Percentiles rank a stretch among this genome's conserved stretches.
Conservation (phyloP, 768 basidiomycete genomes). For the Trametes cinnabarina region DNA sequence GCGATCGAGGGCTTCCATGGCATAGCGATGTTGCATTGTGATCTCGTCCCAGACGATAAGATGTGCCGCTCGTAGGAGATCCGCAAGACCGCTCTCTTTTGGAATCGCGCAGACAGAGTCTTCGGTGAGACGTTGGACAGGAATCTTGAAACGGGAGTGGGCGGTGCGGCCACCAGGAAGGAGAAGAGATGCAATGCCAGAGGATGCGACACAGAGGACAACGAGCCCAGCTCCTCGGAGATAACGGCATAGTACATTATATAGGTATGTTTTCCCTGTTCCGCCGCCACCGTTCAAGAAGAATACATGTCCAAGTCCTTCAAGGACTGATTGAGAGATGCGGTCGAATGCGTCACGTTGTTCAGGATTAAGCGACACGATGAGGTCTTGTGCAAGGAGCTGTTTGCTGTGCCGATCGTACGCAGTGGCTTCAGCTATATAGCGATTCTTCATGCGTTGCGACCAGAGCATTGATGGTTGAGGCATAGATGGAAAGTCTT, state of each 20-base stretch:
- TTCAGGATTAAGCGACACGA: constrained; percentile 19
- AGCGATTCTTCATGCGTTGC: constrained; percentile 19
- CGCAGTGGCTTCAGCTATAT: constrained; percentile 34
- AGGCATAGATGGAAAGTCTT: constrained; percentile 35
- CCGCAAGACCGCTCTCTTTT: constrained; percentile 29
- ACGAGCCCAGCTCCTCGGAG: constrained; percentile 24
- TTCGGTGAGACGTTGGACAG: constrained; percentile 33
- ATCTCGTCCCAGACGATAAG: constrained; percentile 47
- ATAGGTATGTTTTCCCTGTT: constrained; percentile 47
- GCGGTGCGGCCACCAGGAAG: constrained; percentile 44
- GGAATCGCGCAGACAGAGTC: constrained; percentile 33
- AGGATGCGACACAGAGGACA: constrained; percentile 1
- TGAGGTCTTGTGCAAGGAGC: neutral
- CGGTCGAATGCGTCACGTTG: constrained; percentile 14
- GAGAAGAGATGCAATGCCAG: constrained; percentile 47
- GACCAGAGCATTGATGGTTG: constrained; percentile 28
- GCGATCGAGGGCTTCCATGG: constrained; percentile 41
- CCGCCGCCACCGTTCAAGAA: constrained; percentile 47
- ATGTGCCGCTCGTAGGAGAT: constrained; percentile 32
- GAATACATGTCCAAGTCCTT: constrained; percentile 26
- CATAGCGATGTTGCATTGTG: constrained; percentile 36
- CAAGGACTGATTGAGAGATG: constrained; percentile 14
- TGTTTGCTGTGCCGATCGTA: constrained; percentile 25
- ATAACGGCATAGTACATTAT: constrained; percentile 34
- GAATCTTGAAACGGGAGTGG: constrained; percentile 50